Evolutionary conservation across 352 stramenopile genomes (phyloP).

Genomic region (Phytophthora hibernalis): DNA sequence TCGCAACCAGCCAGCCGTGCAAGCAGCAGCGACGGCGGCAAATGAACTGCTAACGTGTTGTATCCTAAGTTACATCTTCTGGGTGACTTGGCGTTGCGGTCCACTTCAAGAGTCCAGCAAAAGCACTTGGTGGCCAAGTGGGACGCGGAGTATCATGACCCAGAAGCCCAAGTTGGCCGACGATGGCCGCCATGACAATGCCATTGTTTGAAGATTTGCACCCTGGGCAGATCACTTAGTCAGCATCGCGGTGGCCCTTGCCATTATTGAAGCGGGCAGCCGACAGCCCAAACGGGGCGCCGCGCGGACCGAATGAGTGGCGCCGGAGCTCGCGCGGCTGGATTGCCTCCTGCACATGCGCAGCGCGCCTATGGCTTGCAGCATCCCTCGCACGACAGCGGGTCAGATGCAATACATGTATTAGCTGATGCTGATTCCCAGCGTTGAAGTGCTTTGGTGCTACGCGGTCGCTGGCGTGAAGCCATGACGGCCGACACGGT

Average conservation of each 20-base stretch:
- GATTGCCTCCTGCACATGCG: neutral
- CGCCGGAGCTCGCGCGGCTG: too few relatives aligned
- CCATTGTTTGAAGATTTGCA: constrained; percentile 28
- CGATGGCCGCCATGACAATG: neutral
- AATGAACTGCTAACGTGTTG: neutral
- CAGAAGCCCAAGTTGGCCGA: neutral
- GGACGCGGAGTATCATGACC: constrained; percentile 23
- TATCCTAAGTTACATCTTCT: too few relatives aligned
- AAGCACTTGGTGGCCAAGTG: constrained; percentile 3
- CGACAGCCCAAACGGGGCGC: constrained; percentile 1
- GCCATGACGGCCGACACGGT: neutral
- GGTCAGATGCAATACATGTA: constrained; percentile 23
- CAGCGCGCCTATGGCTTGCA: constrained; percentile 1
- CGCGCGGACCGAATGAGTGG: constrained; percentile 12
- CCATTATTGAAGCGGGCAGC: constrained; percentile 16
- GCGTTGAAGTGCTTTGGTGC: constrained; percentile 19
- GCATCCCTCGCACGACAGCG: constrained; percentile 30
- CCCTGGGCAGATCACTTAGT: constrained; percentile 24
- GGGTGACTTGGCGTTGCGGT: neutral
- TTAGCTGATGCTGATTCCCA: constrained; percentile 28
- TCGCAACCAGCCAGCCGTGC: too few relatives aligned
- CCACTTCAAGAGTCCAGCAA: neutral
- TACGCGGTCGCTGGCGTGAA: neutral
- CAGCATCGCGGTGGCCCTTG: neutral
- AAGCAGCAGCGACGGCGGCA: too few relatives aligned